A percentile compares a stretch with the other conserved stretches of the same genome.
Conservation (phyloP, 2,329 filamentous ascomycete genomes). For the Cryphonectria naterciae region DNA sequence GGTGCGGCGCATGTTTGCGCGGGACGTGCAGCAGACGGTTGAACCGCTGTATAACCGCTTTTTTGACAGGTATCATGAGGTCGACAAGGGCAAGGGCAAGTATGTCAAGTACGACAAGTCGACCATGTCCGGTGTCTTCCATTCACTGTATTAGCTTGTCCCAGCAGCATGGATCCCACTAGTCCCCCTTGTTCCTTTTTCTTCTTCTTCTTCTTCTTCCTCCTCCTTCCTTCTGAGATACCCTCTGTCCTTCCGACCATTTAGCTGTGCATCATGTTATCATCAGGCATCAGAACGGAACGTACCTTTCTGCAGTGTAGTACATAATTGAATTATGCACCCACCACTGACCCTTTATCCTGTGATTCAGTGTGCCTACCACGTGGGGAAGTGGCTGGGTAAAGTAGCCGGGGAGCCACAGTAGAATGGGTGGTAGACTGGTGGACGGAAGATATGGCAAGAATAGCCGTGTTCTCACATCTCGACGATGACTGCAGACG, state of each 20-base stretch:
- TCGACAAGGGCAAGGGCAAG: slow-evolving; percentile 97
- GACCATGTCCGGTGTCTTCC: slow-evolving; percentile 70
- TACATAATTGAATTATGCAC: not conserved
- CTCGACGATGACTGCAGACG: slow-evolving; percentile 8
- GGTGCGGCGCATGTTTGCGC: slow-evolving; percentile 77
- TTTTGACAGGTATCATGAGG: slow-evolving; percentile 96
- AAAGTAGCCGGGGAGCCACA: not conserved
- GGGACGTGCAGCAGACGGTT: slow-evolving; percentile 87
- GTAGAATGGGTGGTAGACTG: not conserved
- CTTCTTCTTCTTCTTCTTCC: no score
- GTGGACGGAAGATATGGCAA: not conserved
- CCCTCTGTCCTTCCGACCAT: slow-evolving; percentile 7
- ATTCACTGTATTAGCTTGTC: slow-evolving; percentile 49
- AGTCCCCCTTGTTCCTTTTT: not conserved
- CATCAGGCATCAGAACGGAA: not conserved
- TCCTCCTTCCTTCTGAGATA: slow-evolving; percentile 2
- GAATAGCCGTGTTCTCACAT: slow-evolving; percentile 6
- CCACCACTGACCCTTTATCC: not conserved
- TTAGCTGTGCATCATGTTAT: not conserved
- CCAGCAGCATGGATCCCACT: not conserved
- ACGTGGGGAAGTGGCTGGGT: slow-evolving; percentile 5
- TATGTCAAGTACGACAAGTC: slow-evolving; percentile 97
- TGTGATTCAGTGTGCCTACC: not conserved
- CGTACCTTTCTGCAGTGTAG: not conserved
- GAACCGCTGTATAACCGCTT: slow-evolving; percentile 94